A percentile compares a stretch with the other conserved stretches of the same genome.
These are phyloP conservation scores for Aspergillus quadrilineatus DNA, from an alignment of 2,329 filamentous ascomycete species.

Conservation along the genomic window DNA sequence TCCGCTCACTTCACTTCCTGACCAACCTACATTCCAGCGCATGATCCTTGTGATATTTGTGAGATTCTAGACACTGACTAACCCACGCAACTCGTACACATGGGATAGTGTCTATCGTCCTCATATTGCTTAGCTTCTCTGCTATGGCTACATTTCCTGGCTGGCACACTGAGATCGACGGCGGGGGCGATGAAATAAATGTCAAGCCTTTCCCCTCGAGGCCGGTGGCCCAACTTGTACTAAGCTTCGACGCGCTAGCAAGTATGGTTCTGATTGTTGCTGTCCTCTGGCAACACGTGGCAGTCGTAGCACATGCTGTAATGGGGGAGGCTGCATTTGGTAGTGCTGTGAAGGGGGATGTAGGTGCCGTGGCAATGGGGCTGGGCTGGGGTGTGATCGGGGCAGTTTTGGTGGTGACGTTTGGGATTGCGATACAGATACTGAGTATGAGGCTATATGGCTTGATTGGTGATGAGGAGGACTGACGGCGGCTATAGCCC, in stretches of 20 bases:
- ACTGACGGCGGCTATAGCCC: background rate
- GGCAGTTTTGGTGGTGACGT: background rate
- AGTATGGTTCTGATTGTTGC: background rate
- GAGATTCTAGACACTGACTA: background rate
- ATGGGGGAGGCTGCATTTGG: background rate
- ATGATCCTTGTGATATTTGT: too few species aligned
- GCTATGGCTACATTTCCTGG: background rate
- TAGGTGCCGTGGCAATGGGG: background rate
- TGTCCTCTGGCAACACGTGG: constrained; percentile 2
- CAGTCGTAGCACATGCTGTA: background rate
- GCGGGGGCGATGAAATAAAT: background rate
- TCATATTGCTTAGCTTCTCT: background rate
- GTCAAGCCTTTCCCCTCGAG: background rate
- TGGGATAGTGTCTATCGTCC: background rate
- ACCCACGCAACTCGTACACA: too few species aligned
- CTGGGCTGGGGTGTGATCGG: background rate
- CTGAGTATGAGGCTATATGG: background rate
- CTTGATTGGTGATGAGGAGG: background rate
- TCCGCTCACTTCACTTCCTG: background rate
- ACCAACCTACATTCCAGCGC: background rate
- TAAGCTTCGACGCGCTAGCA: background rate
- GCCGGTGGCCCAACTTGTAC: background rate
- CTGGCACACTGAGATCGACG: background rate
- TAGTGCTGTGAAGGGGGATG: background rate
- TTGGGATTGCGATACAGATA: background rate